These are phyloP conservation scores for Hibiscus mutabilis DNA, from an alignment of 345 rosid species.

Conservation along the genomic window DNA sequence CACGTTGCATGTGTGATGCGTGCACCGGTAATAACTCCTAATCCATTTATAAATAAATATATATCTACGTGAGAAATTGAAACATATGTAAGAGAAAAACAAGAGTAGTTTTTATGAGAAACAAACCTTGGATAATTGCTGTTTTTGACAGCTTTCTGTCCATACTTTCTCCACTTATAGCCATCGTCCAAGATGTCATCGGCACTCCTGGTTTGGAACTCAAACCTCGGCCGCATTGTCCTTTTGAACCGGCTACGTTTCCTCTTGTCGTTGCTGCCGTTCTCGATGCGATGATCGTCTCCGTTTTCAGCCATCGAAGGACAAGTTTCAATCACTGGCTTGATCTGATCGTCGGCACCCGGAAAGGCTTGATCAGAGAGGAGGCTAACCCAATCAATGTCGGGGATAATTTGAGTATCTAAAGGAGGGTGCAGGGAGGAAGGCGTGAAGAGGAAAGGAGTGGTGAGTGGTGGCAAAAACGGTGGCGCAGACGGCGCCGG, in stretches of 20 bases:
- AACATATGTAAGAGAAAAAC: background rate
- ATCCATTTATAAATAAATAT: background rate
- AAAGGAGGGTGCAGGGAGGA: constrained; percentile 19
- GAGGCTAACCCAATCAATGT: constrained; percentile 49
- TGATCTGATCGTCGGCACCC: constrained; percentile 1
- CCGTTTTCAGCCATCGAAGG: constrained; percentile 15
- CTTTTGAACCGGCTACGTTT: constrained; percentile 29
- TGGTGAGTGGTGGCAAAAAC: constrained; percentile 14
- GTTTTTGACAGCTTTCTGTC: constrained; percentile 63
- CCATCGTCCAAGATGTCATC: constrained; percentile 74
- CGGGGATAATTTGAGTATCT: constrained; percentile 21
- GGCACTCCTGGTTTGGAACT: constrained; percentile 57
- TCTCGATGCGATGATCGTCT: constrained; percentile 14
- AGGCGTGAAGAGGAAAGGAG: constrained; percentile 22
- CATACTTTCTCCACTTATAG: constrained; percentile 67
- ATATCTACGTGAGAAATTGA: background rate
- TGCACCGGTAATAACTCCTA: constrained; percentile 91
- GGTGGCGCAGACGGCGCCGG: constrained; percentile 12
- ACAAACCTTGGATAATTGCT: constrained; percentile 53
- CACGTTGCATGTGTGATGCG: constrained; percentile 91
- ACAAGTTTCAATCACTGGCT: constrained; percentile 12
- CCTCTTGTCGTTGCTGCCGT: constrained; percentile 23
- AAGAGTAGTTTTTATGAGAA: background rate
- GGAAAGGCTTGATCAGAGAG: constrained; percentile 28
- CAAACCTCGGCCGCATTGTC: constrained; percentile 40